These are phyloP conservation scores for Penicillium decumbens DNA, from an alignment of 2,329 filamentous ascomycete species.

Conservation along the genomic window DNA sequence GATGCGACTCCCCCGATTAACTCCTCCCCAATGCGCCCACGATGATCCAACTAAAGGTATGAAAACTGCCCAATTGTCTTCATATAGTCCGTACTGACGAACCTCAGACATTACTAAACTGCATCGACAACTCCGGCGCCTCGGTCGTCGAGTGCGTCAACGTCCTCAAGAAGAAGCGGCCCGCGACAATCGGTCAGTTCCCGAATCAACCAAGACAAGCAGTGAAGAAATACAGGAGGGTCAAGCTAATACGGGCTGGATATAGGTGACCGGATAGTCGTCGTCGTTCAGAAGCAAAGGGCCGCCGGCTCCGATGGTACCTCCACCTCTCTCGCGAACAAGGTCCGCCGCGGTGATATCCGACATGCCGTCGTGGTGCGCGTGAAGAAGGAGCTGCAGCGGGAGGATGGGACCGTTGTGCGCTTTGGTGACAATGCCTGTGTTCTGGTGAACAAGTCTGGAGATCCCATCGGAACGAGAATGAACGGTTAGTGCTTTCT, in stretches of 20 bases:
- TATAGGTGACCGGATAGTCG: slow-evolving; percentile 88
- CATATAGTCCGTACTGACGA: not conserved
- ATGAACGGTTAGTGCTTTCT: slow-evolving; percentile 63
- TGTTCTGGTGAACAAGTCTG: slow-evolving; percentile 93
- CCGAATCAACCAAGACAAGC: not conserved
- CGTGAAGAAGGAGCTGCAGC: slow-evolving; percentile 79
- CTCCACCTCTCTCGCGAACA: slow-evolving; percentile 70
- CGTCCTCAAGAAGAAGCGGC: slow-evolving; percentile 81
- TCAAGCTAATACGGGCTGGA: not conserved
- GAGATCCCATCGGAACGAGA: slow-evolving; percentile 88
- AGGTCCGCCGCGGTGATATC: slow-evolving; percentile 94
- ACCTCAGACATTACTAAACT: slow-evolving; percentile 85
- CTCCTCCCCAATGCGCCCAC: slow-evolving; percentile 42
- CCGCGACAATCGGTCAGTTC: slow-evolving; percentile 74
- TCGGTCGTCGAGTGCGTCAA: slow-evolving; percentile 95
- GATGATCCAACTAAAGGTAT: slow-evolving; percentile 88
- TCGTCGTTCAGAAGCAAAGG: slow-evolving; percentile 95
- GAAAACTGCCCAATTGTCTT: not conserved
- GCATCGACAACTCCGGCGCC: slow-evolving; percentile 99
- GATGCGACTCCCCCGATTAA: slow-evolving; percentile 4
- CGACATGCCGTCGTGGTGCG: slow-evolving; percentile 93
- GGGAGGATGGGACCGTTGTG: slow-evolving; percentile 82
- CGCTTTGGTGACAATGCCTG: slow-evolving; percentile 98
- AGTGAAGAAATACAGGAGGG: not conserved
- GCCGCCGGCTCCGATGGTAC: slow-evolving; percentile 67